These are phyloP conservation scores for Parafenestella ontariensis DNA, from an alignment of 2,329 filamentous ascomycete species.

Conservation along the genomic window DNA sequence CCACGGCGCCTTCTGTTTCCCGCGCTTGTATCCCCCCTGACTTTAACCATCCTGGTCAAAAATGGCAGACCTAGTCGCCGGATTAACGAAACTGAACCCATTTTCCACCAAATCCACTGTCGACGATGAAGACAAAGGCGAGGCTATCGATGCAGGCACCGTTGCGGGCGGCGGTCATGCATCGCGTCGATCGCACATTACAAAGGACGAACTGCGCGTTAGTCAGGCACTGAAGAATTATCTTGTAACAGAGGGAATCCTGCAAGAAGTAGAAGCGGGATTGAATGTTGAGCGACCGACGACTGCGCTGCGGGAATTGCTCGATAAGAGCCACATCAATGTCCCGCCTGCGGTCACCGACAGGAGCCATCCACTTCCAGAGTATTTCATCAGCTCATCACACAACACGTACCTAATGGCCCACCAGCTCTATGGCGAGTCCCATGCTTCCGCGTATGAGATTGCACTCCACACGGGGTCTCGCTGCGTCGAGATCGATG, in stretches of 20 bases:
- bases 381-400: slow-evolving; percentile 76
- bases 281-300: slow-evolving; percentile 56
- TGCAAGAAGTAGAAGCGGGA: slow-evolving; percentile 58
- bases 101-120: slow-evolving; percentile 36
- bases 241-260: slow-evolving; percentile 60
- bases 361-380: slow-evolving; percentile 66
- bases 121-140: slow-evolving; percentile 62
- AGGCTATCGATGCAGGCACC: slow-evolving; percentile 57
- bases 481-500: slow-evolving; percentile 76
- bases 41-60: background rate
- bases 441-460: slow-evolving; percentile 69
- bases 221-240: slow-evolving; percentile 65
- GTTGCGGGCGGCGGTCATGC: slow-evolving; percentile 68
- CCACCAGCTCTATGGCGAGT: slow-evolving; percentile 71
- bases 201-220: slow-evolving; percentile 64
- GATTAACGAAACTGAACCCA: slow-evolving; percentile 42
- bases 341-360: slow-evolving; percentile 64
- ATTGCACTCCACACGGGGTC: slow-evolving; percentile 68
- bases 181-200: slow-evolving; percentile 56
- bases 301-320: slow-evolving; percentile 57
- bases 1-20: too few relatives aligned
- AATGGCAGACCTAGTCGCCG: slow-evolving; percentile 46
- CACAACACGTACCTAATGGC: slow-evolving; percentile 77
- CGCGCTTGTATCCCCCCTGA: too few relatives aligned
- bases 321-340: slow-evolving; percentile 64